Evolutionary conservation across 768 basidiomycete species (phyloP).

Genomic region (Trametes villosa): DNA sequence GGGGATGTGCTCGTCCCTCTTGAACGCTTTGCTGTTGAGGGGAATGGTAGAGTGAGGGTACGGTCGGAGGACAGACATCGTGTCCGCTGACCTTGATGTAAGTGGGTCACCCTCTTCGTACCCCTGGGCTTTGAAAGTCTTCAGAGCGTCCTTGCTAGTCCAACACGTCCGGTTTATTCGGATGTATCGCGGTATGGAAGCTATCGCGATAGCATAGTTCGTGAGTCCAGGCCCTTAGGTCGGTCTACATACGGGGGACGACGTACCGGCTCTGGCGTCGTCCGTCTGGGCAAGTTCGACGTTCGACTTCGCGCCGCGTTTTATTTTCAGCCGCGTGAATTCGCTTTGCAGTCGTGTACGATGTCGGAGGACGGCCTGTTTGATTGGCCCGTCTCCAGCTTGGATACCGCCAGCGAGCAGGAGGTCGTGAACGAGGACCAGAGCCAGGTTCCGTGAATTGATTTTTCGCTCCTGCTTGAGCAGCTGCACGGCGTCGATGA

Average conservation of each 20-base stretch:
- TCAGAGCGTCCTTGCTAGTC: conserved; percentile 66
- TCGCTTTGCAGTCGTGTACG: conserved; percentile 89
- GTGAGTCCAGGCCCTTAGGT: neutral
- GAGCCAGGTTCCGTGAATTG: conserved; percentile 72
- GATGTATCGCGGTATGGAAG: conserved; percentile 79
- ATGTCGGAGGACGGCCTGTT: conserved; percentile 85
- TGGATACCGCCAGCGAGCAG: conserved; percentile 86
- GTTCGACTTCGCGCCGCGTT: conserved; percentile 67
- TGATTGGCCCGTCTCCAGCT: conserved; percentile 87
- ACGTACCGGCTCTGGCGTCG: conserved; percentile 67
- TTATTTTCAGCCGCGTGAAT: conserved; percentile 82
- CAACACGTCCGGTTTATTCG: conserved; percentile 79
- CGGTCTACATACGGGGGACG: neutral
- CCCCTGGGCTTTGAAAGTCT: conserved; percentile 58
- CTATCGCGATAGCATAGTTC: conserved; percentile 42
- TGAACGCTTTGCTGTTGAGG: conserved; percentile 58
- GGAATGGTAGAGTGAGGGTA: neutral
- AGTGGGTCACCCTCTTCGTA: conserved; percentile 58
- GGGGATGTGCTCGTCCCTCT: conserved; percentile 78
- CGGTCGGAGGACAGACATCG: neutral
- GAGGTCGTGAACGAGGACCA: conserved; percentile 91
- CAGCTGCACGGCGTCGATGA: conserved; percentile 70
- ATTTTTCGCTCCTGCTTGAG: conserved; percentile 79
- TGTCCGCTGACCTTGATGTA: conserved; percentile 49
- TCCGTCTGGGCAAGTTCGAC: conserved; percentile 63